Evolutionary conservation across 75 land plant species (phyloP).

Genomic region (Pinus albicaulis): DNA sequence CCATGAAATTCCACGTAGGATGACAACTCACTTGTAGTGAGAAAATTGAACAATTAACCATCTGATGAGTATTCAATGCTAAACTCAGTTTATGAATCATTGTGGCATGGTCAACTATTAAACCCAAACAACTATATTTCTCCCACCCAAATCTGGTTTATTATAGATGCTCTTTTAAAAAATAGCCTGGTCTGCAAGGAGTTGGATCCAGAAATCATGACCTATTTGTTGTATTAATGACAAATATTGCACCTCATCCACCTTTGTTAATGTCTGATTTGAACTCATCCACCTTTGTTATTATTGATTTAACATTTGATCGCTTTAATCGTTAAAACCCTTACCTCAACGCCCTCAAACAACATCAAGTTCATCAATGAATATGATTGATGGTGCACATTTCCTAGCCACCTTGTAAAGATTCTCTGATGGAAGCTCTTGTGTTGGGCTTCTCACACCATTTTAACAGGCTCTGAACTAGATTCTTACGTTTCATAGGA

Average conservation of each 20-base stretch:
- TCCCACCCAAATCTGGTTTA: constrained; percentile 80
- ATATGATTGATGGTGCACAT: constrained; percentile 83
- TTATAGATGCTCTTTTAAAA: constrained; percentile 84
- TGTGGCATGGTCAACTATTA: too few relatives aligned
- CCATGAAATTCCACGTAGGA: too few relatives aligned
- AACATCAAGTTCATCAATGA: constrained; percentile 98
- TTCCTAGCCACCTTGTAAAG: constrained; percentile 81
- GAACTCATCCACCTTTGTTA: too few relatives aligned
- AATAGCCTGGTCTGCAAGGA: constrained; percentile 87
- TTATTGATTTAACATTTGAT: constrained; percentile 95
- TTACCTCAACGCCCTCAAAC: constrained; percentile 92
- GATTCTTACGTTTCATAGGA: too few relatives aligned
- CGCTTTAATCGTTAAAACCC: constrained; percentile 92
- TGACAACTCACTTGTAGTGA: too few relatives aligned
- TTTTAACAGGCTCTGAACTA: too few relatives aligned
- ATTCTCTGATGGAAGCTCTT: constrained; percentile 90
- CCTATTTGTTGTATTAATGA: constrained; percentile 92
- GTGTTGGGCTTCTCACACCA: too few relatives aligned
- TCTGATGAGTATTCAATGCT: too few relatives aligned
- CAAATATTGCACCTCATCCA: constrained; percentile 98
- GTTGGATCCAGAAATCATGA: constrained; percentile 94
- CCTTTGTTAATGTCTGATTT: constrained; percentile 83
- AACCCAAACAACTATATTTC: constrained; percentile 10
- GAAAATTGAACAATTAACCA: too few relatives aligned
- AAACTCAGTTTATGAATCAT: too few relatives aligned